A percentile compares a stretch with the other conserved stretches of the same genome.
These are phyloP conservation scores for Croton laevigatus DNA, from an alignment of 441 rosid genomes.

Conservation along the genomic window DNA sequence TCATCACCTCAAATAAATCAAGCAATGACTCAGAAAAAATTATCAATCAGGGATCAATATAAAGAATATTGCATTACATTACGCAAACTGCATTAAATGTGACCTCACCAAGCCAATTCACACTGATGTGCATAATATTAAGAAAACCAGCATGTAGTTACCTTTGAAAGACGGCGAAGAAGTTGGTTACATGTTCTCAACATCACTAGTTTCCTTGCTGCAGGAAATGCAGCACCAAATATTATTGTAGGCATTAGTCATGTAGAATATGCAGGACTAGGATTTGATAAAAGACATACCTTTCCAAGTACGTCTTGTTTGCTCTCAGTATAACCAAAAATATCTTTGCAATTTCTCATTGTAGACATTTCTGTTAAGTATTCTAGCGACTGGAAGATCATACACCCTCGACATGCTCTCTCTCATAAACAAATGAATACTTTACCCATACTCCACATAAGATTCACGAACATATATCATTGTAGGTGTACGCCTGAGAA, in stretches of 20 bases:
- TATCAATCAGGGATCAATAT: not conserved
- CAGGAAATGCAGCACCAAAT: conserved; percentile 18
- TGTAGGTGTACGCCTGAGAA: conserved; percentile 93
- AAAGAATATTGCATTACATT: not conserved
- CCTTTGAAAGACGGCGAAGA: conserved; percentile 98
- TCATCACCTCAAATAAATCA: conserved; percentile 6
- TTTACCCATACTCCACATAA: conserved; percentile 90
- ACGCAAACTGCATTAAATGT: not conserved
- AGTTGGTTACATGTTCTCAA: conserved; percentile 99
- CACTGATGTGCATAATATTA: not conserved
- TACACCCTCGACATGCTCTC: conserved; percentile 96
- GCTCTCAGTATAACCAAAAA: conserved; percentile 90
- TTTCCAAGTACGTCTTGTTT: conserved; percentile 93
- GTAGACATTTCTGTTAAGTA: conserved; percentile 99
- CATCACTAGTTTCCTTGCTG: conserved; percentile 99
- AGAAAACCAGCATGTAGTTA: conserved; percentile 18
- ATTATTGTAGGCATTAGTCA: conserved; percentile 1
- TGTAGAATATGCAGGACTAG: conserved; percentile 3
- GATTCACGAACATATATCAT: conserved; percentile 93
- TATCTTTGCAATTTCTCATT: conserved; percentile 91
- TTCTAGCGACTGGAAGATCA: conserved; percentile 95
- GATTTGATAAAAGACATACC: conserved; percentile 32
- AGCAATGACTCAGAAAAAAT: not conserved
- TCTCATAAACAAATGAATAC: conserved; percentile 93
- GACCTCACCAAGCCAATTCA: conserved; percentile 7